Conservation (phyloP, 2,329 filamentous ascomycete species). For the Fusarium humuli region DNA sequence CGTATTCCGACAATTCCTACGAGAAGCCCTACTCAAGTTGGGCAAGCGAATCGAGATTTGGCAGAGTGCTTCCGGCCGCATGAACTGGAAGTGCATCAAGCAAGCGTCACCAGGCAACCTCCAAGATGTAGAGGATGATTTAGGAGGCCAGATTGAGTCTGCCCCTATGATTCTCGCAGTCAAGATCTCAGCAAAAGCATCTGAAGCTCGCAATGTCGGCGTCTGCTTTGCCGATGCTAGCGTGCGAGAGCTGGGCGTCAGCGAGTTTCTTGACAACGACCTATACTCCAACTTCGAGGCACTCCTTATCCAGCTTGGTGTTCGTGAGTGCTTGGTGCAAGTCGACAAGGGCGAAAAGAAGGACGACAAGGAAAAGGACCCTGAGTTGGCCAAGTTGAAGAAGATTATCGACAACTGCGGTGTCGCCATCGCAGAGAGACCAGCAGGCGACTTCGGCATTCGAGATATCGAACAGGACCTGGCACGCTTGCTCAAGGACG, state of each 20-base stretch:
- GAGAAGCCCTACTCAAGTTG: slow-evolving; percentile 91
- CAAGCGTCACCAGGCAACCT: slow-evolving; percentile 95
- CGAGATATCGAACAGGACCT: slow-evolving; percentile 97
- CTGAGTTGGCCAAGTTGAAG: slow-evolving; percentile 86
- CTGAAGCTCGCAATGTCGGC: slow-evolving; percentile 86
- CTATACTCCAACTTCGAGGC: slow-evolving; percentile 98
- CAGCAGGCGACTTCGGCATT: slow-evolving; percentile 80
- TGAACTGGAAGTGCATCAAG: slow-evolving; percentile 92
- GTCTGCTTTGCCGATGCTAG: slow-evolving; percentile 99
- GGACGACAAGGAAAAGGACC: slow-evolving; percentile 85
- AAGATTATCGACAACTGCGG: slow-evolving; percentile 94
- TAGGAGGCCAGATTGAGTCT: slow-evolving; percentile 86
- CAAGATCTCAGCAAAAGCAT: slow-evolving; percentile 89
- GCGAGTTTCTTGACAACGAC: slow-evolving; percentile 99
- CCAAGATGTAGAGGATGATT: slow-evolving; percentile 95
- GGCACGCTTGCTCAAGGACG: slow-evolving; percentile 86
- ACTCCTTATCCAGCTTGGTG: slow-evolving; percentile 92
- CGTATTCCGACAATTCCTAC: slow-evolving; percentile 93
- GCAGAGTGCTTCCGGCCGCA: slow-evolving; percentile 78
- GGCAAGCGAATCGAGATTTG: slow-evolving; percentile 94
- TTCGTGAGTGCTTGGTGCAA: slow-evolving; percentile 92
- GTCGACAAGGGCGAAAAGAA: slow-evolving; percentile 81
- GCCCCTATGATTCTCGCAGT: slow-evolving; percentile 96
- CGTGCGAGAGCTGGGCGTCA: slow-evolving; percentile 93
- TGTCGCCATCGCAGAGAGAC: slow-evolving; percentile 86